phyloP scores from a whole-genome alignment of 23 red algal species.

The Chondrus crispus region DNA sequence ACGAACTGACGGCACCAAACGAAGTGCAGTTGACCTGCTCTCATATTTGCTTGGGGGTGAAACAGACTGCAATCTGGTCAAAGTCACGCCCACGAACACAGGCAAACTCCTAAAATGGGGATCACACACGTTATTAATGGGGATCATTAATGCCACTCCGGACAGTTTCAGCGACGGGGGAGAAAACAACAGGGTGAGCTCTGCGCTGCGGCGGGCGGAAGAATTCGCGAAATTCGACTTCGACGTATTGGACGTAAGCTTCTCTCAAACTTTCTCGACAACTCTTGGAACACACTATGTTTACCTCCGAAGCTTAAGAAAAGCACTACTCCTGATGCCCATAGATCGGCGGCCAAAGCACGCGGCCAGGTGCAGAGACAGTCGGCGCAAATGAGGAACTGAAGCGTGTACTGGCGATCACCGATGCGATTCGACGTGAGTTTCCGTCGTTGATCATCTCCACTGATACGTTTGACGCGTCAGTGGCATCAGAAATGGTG shows the following conservation, averaged over 20 bases:
- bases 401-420: slow-evolving; percentile 65
- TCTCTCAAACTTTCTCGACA: too few relatives aligned
- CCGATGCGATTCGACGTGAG: slow-evolving; percentile 45
- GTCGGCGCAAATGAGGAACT: slow-evolving; percentile 48
- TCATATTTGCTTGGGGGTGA: not conserved
- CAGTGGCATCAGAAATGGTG: slow-evolving; percentile 61
- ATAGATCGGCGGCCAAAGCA: slow-evolving; percentile 88
- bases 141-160: slow-evolving; percentile 89
- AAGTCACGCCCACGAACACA: slow-evolving; percentile 25
- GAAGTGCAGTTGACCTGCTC: not conserved
- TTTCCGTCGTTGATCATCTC: slow-evolving; percentile 59
- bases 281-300: too few relatives aligned
- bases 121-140: slow-evolving; percentile 54
- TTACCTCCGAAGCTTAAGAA: too few relatives aligned
- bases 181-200: slow-evolving; percentile 6
- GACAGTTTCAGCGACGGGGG: slow-evolving; percentile 98
- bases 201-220: slow-evolving; percentile 51
- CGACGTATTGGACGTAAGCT: slow-evolving; percentile 57
- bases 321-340: too few relatives aligned
- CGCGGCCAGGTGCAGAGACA: slow-evolving; percentile 71
- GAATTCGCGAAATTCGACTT: slow-evolving; percentile 52
- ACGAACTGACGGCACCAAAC: not conserved
- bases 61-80: not conserved
- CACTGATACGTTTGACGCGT: slow-evolving; percentile 74
- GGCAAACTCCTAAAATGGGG: slow-evolving; percentile 38